A percentile compares a stretch with the other conserved stretches of the same genome.
These are phyloP conservation scores for Euptelea pleiosperma DNA, from an alignment of 164 flowering plant genomes.

Conservation along the genomic window DNA sequence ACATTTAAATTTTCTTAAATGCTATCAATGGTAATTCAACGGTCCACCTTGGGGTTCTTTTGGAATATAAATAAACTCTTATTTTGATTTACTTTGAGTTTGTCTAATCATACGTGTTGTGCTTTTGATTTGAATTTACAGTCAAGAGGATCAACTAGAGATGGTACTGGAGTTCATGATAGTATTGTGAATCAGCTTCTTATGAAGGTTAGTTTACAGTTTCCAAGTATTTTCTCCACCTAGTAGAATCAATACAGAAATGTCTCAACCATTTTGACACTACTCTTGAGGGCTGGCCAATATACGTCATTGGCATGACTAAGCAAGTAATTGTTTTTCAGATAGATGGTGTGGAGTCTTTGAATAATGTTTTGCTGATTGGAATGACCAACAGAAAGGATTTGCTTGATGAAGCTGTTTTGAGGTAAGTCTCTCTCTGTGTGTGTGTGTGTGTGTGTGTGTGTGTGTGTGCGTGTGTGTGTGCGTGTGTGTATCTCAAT, in stretches of 20 bases:
- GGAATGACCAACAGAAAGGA: constrained; percentile 99
- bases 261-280: background rate
- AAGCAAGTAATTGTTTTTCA: constrained; percentile 27
- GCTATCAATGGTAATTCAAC: no score
- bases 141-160: constrained; percentile 81
- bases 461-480: no score
- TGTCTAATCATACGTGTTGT: background rate
- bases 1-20: no score
- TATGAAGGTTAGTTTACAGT: constrained; percentile 49
- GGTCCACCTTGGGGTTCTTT: no score
- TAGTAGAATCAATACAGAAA: background rate
- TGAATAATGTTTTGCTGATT: constrained; percentile 94
- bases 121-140: constrained; percentile 22
- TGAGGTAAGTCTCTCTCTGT: constrained; percentile 53
- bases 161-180: constrained; percentile 76
- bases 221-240: background rate
- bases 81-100: background rate
- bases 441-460: no score
- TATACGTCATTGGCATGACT: constrained; percentile 1
- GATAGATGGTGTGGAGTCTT: constrained; percentile 97
- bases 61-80: no score
- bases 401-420: constrained; percentile 93
- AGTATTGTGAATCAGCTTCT: constrained; percentile 76
- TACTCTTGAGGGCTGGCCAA: background rate
- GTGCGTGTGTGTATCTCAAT: no score